Evolutionary conservation across 805 yeast species (phyloP).

Genomic region (Dipodascopsis uninucleata): DNA sequence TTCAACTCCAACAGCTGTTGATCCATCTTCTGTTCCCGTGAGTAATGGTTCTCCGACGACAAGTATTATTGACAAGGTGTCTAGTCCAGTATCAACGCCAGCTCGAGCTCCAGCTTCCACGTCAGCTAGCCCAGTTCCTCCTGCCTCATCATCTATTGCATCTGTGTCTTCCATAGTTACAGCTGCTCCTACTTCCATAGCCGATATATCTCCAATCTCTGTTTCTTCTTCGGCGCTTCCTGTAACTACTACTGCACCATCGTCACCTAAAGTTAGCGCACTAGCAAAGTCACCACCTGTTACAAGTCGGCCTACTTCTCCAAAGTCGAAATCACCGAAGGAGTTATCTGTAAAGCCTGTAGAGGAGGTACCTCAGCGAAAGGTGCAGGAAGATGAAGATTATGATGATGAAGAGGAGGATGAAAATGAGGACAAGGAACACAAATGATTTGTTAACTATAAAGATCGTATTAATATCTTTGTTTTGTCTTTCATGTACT

Average conservation of each 20-base stretch:
- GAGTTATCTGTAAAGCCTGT: not conserved
- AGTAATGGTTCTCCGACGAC: not conserved
- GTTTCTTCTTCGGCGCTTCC: not conserved
- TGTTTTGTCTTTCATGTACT: too few relatives aligned
- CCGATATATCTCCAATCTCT: not conserved
- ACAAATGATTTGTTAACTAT: not conserved
- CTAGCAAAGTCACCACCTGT: conserved; percentile 4
- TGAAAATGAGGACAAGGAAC: conserved; percentile 10
- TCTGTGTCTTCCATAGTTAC: not conserved
- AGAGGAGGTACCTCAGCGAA: conserved; percentile 23
- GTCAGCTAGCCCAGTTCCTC: conserved; percentile 6
- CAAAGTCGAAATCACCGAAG: conserved; percentile 1
- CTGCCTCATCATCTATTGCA: not conserved
- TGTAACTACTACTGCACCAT: not conserved
- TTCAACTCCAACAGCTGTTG: conserved; percentile 1
- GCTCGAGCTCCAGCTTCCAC: conserved; percentile 4
- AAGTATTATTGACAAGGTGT: not conserved
- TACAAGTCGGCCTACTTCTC: not conserved
- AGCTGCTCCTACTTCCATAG: conserved; percentile 3
- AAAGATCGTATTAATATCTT: not conserved
- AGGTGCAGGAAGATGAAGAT: conserved; percentile 26
- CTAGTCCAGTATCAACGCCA: conserved; percentile 2
- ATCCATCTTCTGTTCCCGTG: conserved; percentile 3
- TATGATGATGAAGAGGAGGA: conserved; percentile 27
- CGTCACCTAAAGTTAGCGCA: not conserved